Base-by-base conservation (phyloP, 2,329 filamentous ascomycete species). In the Trichoderma koningiopsis region DNA sequence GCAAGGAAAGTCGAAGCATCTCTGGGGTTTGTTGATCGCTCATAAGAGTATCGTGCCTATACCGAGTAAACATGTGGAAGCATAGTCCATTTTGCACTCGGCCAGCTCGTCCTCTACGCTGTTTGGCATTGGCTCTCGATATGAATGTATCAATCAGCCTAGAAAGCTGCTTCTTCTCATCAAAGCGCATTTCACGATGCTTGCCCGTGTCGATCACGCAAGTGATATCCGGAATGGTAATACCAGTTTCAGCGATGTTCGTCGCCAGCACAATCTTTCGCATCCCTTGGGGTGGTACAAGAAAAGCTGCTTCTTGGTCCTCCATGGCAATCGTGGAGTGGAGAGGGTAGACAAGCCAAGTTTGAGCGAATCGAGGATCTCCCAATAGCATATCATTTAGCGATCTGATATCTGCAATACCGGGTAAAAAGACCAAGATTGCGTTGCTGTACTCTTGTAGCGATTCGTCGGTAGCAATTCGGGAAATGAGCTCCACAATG, bases 191-290 rank as follows among this genome's bases (percentile, higher is more conserved):
- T 79, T 97, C 95, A 73, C 96, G 94, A 80, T 98, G 95, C 79
- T 97, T 98, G 68, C 96, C 96, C 0, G 94, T 94, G 79, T 99
- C 96, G 70, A 99, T 92, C 57, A 99, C 96, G 74, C 94, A 97
- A 0, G 96, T 98, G 35, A 99, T 93, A 77, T 99, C 96, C 1
- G 96, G 96, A 73, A 99, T 99, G 0, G 96, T 99, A 76, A 99
- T 97, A 83, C 96, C 96, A 0, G 96, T 99, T 79, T 99, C 96
- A 5, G 96, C 96, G 78, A 99, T 99, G 77, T 99, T 99, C 16
- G 96, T 99, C 1, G 96, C 94, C 67, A 99, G 86, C 2, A 99
- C 95, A 72, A 99, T 96, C 81, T 99, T 99, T 72, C 94, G 88
- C 68, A 89, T 85, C 0, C 95, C 95, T 3, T 85, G 86, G 0